Evolutionary conservation across 371 early-diverging fungal species (phyloP), one percentile per base, ranked within the genome.

Genomic region (Mortierella sp.): DNA sequence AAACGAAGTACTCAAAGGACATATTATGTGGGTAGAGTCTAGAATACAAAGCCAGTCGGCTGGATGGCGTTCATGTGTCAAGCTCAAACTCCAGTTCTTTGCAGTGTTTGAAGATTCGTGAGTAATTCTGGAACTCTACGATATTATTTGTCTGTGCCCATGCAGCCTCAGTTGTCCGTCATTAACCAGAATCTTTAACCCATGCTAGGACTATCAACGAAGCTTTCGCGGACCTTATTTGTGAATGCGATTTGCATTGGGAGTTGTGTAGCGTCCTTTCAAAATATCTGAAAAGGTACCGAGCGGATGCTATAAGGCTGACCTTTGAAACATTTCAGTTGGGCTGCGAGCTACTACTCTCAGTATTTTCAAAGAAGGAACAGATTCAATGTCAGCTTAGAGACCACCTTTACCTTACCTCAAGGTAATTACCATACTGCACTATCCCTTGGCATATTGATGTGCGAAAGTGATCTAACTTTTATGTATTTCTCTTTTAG

Each of bases 41-140:
- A 73, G 64, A 0, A 73, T 83, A 49, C 51, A 20, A 4, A 20
- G 18, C 20, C 66, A 64, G 6, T 32, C 59, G 1, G 39, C 58
- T 5, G 77, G 77, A 6, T 83, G 83, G 83, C 68, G 55, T n/a
- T 83, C 83, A 0, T 77, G 66, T 45, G 83, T 77, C 52, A 76
- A 83, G 54, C 59, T 83, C 9, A 83, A 83, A 61, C 51, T 83
- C 20, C 83, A 83, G 62, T 83, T 83, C 54, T 77, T 62, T 68
- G 77, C 70, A 0, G 62, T 73, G 0, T 83, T 83, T 61, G 64
- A 37, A 1, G 81, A 75, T 32, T 47, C 66, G 83, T 83, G 70
- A 45, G 83, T 73, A 16, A 12, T 1, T 54, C 28, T 32, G 54
- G 18, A 20, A 1, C 1, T 39, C 2, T 5, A n/a, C n/a, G n/a